These are phyloP conservation scores for Pontederia paniculata DNA, from an alignment of 176 grass and related monocot species.

Conservation along the genomic window DNA sequence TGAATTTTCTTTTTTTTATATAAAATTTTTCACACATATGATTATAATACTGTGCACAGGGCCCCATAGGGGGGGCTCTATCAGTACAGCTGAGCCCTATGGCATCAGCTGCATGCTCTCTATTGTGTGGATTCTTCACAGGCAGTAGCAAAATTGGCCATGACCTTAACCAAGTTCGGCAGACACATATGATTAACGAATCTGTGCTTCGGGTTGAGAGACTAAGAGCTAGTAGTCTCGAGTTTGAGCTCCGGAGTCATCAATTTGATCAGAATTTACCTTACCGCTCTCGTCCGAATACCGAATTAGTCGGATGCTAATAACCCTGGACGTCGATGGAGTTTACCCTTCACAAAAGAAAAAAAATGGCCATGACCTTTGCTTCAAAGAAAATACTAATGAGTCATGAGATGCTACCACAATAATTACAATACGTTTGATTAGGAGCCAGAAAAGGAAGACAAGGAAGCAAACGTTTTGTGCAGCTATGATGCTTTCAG, in stretches of 20 bases:
- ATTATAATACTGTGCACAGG: slow-evolving; percentile 8
- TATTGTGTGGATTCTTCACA: slow-evolving; percentile 14
- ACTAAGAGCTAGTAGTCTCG: too few relatives aligned
- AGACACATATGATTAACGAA: neutral
- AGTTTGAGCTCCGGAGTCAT: too few relatives aligned
- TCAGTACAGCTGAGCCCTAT: neutral
- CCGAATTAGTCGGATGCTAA: too few relatives aligned
- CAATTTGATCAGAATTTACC: too few relatives aligned
- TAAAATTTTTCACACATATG: slow-evolving; percentile 8
- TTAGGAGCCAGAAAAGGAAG: slow-evolving; percentile 2
- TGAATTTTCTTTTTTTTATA: too few relatives aligned
- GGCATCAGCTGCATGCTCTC: neutral
- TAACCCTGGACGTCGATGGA: too few relatives aligned
- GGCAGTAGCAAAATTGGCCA: slow-evolving; percentile 13
- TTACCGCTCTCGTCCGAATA: too few relatives aligned
- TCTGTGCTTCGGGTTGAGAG: too few relatives aligned
- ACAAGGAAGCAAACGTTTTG: slow-evolving; percentile 1
- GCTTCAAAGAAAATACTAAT: slow-evolving; percentile 23
- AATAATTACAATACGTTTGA: slow-evolving; percentile 1
- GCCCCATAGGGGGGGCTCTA: neutral
- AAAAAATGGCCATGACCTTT: neutral
- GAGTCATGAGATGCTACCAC: neutral
- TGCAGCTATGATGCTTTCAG: slow-evolving; percentile 8
- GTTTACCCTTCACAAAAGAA: too few relatives aligned
- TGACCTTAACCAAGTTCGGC: too few relatives aligned